Evolutionary conservation across 805 yeast genomes (phyloP).

Genomic region (Pichia kluyveri): DNA sequence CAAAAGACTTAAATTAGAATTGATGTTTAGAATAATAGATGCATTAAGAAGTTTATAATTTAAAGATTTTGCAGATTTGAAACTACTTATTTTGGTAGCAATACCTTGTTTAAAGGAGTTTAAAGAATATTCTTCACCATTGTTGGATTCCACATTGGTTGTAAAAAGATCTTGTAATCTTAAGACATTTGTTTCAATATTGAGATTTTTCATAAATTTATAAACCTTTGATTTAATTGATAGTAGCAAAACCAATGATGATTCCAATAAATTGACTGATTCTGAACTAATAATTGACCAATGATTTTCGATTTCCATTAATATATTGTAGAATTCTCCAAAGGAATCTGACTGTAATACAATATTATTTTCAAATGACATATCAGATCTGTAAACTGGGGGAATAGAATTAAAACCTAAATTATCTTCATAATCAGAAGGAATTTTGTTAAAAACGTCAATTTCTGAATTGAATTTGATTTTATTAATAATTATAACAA

Average conservation of each 20-base stretch:
- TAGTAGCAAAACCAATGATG: slow-evolving; percentile 27
- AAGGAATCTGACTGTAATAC: slow-evolving; percentile 9
- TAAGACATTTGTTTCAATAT: slow-evolving; percentile 13
- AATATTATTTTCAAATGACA: slow-evolving; percentile 18
- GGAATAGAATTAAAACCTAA: slow-evolving; percentile 23
- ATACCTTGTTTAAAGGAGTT: slow-evolving; percentile 17
- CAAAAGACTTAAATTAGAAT: slow-evolving; percentile 16
- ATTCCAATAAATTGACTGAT: slow-evolving; percentile 13
- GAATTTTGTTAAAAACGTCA: slow-evolving; percentile 5
- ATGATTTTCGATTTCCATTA: slow-evolving; percentile 12
- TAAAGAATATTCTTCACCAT: slow-evolving; percentile 5
- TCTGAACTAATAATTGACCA: slow-evolving; percentile 4
- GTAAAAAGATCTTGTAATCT: slow-evolving; percentile 4
- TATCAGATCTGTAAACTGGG: slow-evolving; percentile 21
- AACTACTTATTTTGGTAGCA: slow-evolving; percentile 20
- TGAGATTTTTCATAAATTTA: slow-evolving; percentile 11
- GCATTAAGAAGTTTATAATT: slow-evolving; percentile 20
- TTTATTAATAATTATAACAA: slow-evolving; percentile 14
- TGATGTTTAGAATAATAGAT: slow-evolving; percentile 16
- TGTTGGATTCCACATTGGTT: not conserved
- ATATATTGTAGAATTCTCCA: slow-evolving; percentile 5
- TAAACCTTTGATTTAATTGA: slow-evolving; percentile 26
- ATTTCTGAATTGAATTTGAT: slow-evolving; percentile 4
- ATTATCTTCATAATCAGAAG: slow-evolving; percentile 7
- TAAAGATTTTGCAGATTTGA: slow-evolving; percentile 18